A percentile compares a stretch with the other conserved stretches of the same genome.
phyloP scores from a whole-genome alignment of 2,329 filamentous ascomycete genomes.

The Penicillium sp. region DNA sequence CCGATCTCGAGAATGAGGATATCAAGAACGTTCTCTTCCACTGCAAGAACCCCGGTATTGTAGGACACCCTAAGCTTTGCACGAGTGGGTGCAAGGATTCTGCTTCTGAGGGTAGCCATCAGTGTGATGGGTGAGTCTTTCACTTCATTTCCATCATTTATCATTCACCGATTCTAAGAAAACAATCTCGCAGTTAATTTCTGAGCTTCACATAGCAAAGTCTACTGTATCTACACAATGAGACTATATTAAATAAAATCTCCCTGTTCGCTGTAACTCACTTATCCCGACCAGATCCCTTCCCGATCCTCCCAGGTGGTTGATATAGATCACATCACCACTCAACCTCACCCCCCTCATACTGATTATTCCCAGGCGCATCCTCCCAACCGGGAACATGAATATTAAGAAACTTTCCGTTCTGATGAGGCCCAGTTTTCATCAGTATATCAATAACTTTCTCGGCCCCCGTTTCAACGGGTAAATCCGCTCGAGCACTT shows the following conservation, averaged over 20 bases:
- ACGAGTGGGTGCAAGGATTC: constrained; percentile 31
- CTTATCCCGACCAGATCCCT: too few species aligned
- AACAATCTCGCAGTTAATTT: neutral
- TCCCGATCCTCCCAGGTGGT: too few species aligned
- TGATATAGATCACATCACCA: too few species aligned
- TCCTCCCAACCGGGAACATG: constrained; percentile 44
- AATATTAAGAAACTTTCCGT: constrained; percentile 55
- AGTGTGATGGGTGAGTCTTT: constrained; percentile 24
- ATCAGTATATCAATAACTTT: constrained; percentile 52
- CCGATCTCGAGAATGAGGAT: constrained; percentile 31
- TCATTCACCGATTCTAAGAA: neutral
- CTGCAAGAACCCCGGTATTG: constrained; percentile 38
- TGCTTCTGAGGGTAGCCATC: constrained; percentile 34
- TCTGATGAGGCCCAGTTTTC: constrained; percentile 41
- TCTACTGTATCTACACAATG: neutral
- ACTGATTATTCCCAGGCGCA: constrained; percentile 39
- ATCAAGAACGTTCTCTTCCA: constrained; percentile 38
- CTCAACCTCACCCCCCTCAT: constrained; percentile 40
- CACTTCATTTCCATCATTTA: neutral
- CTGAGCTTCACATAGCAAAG: neutral
- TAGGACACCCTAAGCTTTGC: constrained; percentile 39
- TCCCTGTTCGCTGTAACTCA: too few species aligned
- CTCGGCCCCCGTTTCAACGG: constrained; percentile 44
- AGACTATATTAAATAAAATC: too few species aligned
- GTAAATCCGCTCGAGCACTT: constrained; percentile 46